Percentiles rank a stretch among this genome's conserved stretches.
Conservation (phyloP, 2,329 filamentous ascomycete species). For the Microsporum audouinii region DNA sequence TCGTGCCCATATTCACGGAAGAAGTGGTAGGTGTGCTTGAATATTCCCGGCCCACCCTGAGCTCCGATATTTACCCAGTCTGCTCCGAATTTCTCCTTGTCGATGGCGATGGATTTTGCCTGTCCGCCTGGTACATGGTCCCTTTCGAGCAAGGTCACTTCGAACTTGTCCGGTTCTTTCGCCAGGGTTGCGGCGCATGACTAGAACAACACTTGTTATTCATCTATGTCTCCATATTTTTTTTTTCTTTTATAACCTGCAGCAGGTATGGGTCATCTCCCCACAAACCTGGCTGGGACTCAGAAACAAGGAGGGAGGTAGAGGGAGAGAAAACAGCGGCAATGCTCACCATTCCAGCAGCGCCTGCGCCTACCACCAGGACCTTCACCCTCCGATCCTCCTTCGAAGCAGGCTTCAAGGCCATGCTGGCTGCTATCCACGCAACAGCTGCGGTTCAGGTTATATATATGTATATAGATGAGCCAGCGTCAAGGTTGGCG, state of each 20-base stretch:
- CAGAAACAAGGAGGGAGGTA: slow-evolving; percentile 4
- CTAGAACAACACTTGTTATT: slow-evolving; percentile 23
- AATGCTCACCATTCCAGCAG: slow-evolving; percentile 46
- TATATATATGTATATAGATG: background rate
- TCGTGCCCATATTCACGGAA: slow-evolving; percentile 47
- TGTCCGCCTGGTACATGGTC: slow-evolving; percentile 50
- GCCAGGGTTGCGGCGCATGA: slow-evolving; percentile 56
- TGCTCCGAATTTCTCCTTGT: slow-evolving; percentile 46
- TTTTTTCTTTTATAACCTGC: background rate
- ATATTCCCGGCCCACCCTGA: slow-evolving; percentile 50
- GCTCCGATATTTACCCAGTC: slow-evolving; percentile 52
- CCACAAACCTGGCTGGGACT: background rate
- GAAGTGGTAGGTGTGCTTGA: slow-evolving; percentile 52
- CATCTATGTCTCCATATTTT: background rate
- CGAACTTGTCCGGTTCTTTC: slow-evolving; percentile 54
- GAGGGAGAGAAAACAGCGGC: background rate
- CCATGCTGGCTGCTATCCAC: background rate
- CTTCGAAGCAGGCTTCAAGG: background rate
- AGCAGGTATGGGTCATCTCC: background rate
- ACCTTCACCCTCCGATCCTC: slow-evolving; percentile 38
- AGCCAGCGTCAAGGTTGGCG: background rate
- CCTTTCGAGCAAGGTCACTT: slow-evolving; percentile 52
- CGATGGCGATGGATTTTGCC: slow-evolving; percentile 47
- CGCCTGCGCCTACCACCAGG: slow-evolving; percentile 51
- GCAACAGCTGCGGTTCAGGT: background rate